Percentiles rank a stretch among this genome's conserved stretches.
Conservation (phyloP, 345 rosid genomes). For the Eucalyptus marginata region DNA sequence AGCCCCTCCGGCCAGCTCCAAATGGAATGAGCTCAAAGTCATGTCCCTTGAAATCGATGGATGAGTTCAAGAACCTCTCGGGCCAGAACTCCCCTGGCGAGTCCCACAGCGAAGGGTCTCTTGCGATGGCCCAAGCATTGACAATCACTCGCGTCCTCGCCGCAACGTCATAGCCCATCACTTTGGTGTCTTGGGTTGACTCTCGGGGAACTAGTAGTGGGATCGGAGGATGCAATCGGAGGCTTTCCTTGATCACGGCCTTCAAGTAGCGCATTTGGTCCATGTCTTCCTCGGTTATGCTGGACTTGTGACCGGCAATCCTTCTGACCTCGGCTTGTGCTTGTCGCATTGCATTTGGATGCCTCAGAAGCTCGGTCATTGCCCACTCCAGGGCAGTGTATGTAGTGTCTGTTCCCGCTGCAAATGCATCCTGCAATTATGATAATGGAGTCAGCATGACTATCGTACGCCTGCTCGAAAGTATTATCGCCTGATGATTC, state of each 20-base stretch:
- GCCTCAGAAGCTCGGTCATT: constrained; percentile 32
- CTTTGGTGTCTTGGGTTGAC: constrained; percentile 22
- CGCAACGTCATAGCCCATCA: constrained; percentile 29
- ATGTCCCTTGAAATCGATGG: constrained; percentile 31
- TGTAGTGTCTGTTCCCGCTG: constrained; percentile 31
- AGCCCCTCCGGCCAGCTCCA: constrained; percentile 41
- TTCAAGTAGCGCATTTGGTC: constrained; percentile 23
- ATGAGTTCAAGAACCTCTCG: constrained; percentile 25
- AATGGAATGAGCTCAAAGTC: constrained; percentile 46
- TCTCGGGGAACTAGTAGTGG: constrained; percentile 49
- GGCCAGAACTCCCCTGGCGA: constrained; percentile 29
- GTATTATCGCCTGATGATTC: background rate
- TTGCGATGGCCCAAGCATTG: constrained; percentile 30
- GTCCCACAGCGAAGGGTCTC: constrained; percentile 30
- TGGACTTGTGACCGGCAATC: constrained; percentile 9
- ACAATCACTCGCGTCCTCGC: constrained; percentile 20
- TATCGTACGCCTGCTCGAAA: background rate
- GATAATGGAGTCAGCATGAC: background rate
- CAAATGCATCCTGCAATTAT: constrained; percentile 23
- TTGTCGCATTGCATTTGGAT: constrained; percentile 16
- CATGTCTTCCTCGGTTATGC: constrained; percentile 27
- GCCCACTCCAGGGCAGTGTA: constrained; percentile 19
- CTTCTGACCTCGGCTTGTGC: constrained; percentile 32
- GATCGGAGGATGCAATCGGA: constrained; percentile 38
- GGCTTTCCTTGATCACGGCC: constrained; percentile 36